Conservation (phyloP, 179 eudicot species). For the Corrigiola litoralis region DNA sequence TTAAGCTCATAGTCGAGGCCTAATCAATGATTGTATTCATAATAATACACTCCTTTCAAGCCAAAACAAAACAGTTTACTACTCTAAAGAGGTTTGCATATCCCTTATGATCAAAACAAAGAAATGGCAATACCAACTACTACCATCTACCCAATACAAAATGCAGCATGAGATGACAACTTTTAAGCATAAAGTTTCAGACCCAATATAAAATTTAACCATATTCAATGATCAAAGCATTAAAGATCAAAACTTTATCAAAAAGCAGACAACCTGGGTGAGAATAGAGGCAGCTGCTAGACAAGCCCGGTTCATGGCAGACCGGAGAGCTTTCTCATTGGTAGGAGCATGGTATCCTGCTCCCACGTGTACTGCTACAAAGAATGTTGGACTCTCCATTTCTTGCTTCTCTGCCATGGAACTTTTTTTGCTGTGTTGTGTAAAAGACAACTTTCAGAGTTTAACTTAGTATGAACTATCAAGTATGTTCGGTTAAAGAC, state of each 20-base stretch:
- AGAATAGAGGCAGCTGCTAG: constrained; percentile 77
- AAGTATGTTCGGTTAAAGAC: too few relatives aligned
- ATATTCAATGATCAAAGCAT: background rate
- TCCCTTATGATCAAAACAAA: too few relatives aligned
- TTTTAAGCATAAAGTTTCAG: background rate
- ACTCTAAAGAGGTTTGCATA: too few relatives aligned
- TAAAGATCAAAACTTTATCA: background rate
- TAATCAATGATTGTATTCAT: background rate
- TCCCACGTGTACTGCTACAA: constrained; percentile 95
- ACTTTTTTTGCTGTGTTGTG: background rate
- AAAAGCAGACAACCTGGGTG: constrained; percentile 31
- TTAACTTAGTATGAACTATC: too few relatives aligned
- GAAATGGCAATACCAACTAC: too few relatives aligned
- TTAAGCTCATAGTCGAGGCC: background rate
- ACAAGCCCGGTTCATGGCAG: constrained; percentile 89
- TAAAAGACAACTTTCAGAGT: background rate
- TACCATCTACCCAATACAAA: background rate
- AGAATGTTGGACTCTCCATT: constrained; percentile 40
- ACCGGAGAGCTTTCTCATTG: constrained; percentile 62
- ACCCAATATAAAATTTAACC: background rate
- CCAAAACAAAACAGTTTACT: too few relatives aligned
- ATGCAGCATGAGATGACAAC: background rate
- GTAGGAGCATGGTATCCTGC: constrained; percentile 93
- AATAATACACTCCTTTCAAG: too few relatives aligned
- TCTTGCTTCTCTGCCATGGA: constrained; percentile 39